A percentile compares a stretch with the other conserved stretches of the same genome.
Evolutionary conservation across 2,329 filamentous ascomycete genomes (phyloP).

Genomic region (Scedosporium dehoogii): DNA sequence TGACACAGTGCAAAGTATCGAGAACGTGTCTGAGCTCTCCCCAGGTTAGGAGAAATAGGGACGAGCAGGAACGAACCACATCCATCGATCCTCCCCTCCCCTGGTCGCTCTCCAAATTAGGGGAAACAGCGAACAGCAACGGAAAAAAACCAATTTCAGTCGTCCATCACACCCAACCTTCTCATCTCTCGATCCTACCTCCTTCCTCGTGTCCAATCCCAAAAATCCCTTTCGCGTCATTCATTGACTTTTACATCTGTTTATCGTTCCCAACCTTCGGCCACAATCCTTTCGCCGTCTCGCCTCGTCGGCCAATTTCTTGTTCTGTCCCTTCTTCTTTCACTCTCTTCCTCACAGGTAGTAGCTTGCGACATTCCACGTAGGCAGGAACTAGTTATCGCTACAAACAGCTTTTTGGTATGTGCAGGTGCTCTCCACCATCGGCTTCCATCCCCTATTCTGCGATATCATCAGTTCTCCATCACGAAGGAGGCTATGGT

Average conservation of each 20-base stretch:
- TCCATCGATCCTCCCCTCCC: conserved; percentile 1
- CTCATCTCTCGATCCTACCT: neutral
- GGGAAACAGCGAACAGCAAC: conserved; percentile 2
- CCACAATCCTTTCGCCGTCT: neutral
- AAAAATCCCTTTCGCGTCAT: conserved; percentile 4
- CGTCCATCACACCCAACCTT: conserved; percentile 6
- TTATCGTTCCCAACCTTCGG: neutral
- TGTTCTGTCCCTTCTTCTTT: neutral
- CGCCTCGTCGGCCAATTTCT: neutral
- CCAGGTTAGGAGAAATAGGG: neutral
- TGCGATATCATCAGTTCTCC: neutral
- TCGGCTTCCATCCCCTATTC: neutral
- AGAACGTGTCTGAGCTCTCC: neutral
- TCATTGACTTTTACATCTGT: conserved; percentile 4
- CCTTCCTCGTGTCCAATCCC: neutral
- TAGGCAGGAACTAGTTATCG: conserved; percentile 10
- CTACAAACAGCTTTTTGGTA: conserved; percentile 12
- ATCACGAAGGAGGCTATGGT: neutral
- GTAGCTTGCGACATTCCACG: conserved; percentile 26
- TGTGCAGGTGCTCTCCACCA: neutral
- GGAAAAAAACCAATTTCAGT: conserved; percentile 7
- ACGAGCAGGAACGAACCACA: conserved; percentile 1
- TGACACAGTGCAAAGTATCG: neutral
- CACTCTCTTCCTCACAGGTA: conserved; percentile 6
- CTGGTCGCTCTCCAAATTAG: conserved; percentile 4